Evolutionary conservation across 257 asterid genomes (phyloP), one percentile per base, ranked within the genome.

Genomic region (Solanum bulbocastanum): DNA sequence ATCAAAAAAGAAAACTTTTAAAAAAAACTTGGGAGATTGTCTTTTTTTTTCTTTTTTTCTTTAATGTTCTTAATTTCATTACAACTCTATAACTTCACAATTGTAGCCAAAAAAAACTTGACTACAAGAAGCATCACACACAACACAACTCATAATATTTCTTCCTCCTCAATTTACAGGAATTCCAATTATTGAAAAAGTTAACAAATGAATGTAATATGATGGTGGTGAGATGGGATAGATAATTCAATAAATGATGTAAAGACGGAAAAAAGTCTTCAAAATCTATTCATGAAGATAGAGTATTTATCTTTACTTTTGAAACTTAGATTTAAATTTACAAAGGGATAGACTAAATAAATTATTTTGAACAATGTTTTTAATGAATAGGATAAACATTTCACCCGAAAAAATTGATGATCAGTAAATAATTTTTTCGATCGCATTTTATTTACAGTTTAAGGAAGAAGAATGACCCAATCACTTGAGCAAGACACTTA

Each of bases 401-500:
- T n/a, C 0, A 3, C 3, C 1, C 0, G 1, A n/a, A 62, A 62
- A 23, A n/a, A 23, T 62, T 62, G 1, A 10, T 4, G 16, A 1
- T 62, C 6, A 23, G 11, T 5, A 9, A 58, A 58, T 58, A 58
- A 60, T 1, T 60, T 60, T 20, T 22, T 60, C 7, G 1, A 9
- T 23, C 6, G 0, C 2, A 60, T 9, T 14, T 23, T 60, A 23
- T 60, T 60, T 60, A 60, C 27, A 9, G 23, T 6, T 9, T 23
- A 60, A 60, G 7, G 1, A 23, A 60, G 27, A 60, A 22, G 14
- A 60, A n/a, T 62, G 3, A 62, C 15, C 0, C 16, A 23, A n/a
- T n/a, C 33, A 62, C 2, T 62, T n/a, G 14, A 62, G 68, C 68
- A 22, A 56, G 68, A 20, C 68, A 62, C 32, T 62, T 4, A 62